A percentile compares a stretch with the other conserved stretches of the same genome.
Evolutionary conservation across 805 yeast species (phyloP).

Genomic region (Suhomyces tanzawaensis): DNA sequence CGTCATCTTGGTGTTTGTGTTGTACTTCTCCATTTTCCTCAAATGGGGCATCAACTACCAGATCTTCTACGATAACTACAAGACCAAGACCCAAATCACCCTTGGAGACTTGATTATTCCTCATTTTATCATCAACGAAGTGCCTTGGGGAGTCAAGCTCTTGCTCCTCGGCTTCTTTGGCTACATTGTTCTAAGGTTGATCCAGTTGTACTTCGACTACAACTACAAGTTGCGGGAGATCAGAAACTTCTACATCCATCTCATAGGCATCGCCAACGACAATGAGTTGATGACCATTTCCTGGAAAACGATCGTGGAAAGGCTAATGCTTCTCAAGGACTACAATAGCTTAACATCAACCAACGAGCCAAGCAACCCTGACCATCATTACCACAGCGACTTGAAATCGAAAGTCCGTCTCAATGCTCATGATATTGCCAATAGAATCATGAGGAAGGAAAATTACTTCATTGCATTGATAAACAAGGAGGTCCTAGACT

Average conservation of each 20-base stretch:
- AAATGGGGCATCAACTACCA: conserved; percentile 75
- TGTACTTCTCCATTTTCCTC: conserved; percentile 74
- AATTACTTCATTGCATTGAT: conserved; percentile 89
- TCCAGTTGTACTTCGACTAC: conserved; percentile 59
- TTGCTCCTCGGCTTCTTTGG: conserved; percentile 59
- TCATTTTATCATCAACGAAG: conserved; percentile 45
- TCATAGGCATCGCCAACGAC: conserved; percentile 69
- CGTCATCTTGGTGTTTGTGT: conserved; percentile 73
- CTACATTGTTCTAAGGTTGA: conserved; percentile 50
- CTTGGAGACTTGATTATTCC: conserved; percentile 33
- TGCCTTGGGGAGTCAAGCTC: conserved; percentile 49
- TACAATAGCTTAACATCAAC: conserved; percentile 69
- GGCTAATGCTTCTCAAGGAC: conserved; percentile 70
- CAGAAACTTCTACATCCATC: conserved; percentile 67
- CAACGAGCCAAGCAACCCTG: conserved; percentile 15
- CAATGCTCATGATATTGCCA: conserved; percentile 93
- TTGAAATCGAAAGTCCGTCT: conserved; percentile 69
- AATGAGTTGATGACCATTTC: conserved; percentile 85
- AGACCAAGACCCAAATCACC: conserved; percentile 24
- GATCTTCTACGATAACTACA: conserved; percentile 24
- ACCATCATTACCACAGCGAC: conserved; percentile 42
- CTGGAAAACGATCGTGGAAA: conserved; percentile 83
- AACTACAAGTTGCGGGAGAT: conserved; percentile 66
- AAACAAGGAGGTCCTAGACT: conserved; percentile 70
- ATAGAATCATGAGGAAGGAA: conserved; percentile 92